These are phyloP conservation scores for Monilinia fructicola DNA, from an alignment of 2,329 filamentous ascomycete genomes.

Conservation along the genomic window DNA sequence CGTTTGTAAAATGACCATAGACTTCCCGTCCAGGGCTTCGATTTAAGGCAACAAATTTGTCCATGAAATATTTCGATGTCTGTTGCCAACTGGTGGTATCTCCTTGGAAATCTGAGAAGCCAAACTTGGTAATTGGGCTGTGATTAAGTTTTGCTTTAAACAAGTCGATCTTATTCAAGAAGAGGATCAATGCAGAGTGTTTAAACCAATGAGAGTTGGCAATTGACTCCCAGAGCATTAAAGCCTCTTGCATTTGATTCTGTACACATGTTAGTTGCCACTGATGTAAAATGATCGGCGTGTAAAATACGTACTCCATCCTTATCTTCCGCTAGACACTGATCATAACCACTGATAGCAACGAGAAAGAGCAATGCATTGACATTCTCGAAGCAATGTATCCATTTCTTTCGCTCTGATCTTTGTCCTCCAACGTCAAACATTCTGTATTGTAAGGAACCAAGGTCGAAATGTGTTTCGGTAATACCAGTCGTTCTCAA, in stretches of 20 bases:
- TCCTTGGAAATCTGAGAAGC: conserved; percentile 77
- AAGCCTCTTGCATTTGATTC: conserved; percentile 90
- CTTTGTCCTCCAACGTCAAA: conserved; percentile 74
- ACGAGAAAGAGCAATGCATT: conserved; percentile 91
- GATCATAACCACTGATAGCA: conserved; percentile 93
- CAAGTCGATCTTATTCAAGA: conserved; percentile 85
- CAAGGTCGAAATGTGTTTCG: conserved; percentile 89
- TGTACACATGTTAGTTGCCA: conserved; percentile 42
- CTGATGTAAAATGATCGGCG: background rate
- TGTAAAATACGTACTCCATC: conserved; percentile 69
- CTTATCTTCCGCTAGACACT: conserved; percentile 93
- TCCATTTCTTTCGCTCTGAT: conserved; percentile 77
- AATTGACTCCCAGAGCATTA: conserved; percentile 85
- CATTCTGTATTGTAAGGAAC: conserved; percentile 92
- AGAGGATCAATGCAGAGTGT: conserved; percentile 77
- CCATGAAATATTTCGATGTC: conserved; percentile 77
- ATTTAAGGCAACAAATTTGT: conserved; percentile 77
- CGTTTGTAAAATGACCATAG: conserved; percentile 59
- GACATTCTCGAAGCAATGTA: conserved; percentile 75
- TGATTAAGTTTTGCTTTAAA: conserved; percentile 74
- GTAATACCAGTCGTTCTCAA: conserved; percentile 93
- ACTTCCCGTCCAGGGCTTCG: conserved; percentile 58
- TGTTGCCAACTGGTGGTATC: conserved; percentile 70
- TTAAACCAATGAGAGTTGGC: conserved; percentile 86
- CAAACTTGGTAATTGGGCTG: conserved; percentile 70